Evolutionary conservation across 1,139 yeast species (phyloP), one percentile per base, ranked within the genome.

Genomic region (Taphrina betulina): DNA sequence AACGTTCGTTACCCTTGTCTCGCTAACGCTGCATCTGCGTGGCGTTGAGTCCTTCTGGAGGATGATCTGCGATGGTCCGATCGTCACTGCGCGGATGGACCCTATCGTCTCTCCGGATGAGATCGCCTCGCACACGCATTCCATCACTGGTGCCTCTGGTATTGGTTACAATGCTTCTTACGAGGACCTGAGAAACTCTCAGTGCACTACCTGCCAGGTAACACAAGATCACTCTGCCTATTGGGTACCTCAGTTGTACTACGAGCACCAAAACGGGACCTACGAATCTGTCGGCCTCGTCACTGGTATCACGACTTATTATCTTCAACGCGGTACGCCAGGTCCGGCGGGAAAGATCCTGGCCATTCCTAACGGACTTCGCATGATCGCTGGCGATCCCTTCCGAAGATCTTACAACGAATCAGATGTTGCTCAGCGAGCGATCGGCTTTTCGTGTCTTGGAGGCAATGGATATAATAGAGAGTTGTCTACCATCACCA

Each of bases 211-310:
- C 3, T 57, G 59, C 42, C 44, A 36, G 20, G 54, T 48, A 12
- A 42, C 40, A 17, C 45, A 38, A 33, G 59, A 57, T 36, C 36
- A 53, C 20, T 53, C 58, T 23, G 38, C 40, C 16, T 57, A 57
- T 42, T 57, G 59, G 59, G 41, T 37, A 2, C 58, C 58, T 8
- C 52, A 40, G 24, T 38, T 56, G 22, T 56, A 56, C 43, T 56
- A 52, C 38, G 33, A 20, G 33, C 44, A 36, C 33, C 42, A 42
- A 35, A 40, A 52, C 22, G 57, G 57, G 5, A 26, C 44, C 5
- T 56, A 50, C 28, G 33, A 28, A 24, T 17, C 56, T 3, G 58
- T 56, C 23, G 46, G 31, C 41, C 20, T 24, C 19, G 36, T 44
- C 26, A 34, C 35, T 8, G 58, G 58, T 23, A 29, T 52, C 22